phyloP scores from a whole-genome alignment of 2,329 filamentous ascomycete species.

The Parasarocladium wereldwijsianum region DNA sequence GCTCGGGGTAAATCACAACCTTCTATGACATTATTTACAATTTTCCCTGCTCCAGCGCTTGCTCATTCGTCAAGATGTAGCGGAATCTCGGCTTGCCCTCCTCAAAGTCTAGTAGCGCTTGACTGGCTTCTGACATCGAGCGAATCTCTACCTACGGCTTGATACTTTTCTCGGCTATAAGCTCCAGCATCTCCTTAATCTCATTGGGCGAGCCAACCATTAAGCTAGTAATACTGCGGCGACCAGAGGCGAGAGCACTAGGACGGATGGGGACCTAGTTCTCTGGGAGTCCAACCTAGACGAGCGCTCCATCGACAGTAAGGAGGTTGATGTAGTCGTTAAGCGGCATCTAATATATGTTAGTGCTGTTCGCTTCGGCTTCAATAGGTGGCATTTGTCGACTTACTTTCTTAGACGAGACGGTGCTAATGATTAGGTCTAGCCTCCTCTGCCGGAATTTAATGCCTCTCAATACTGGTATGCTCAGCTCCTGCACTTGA shows the following conservation, averaged over 20 bases:
- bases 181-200: constrained; percentile 40
- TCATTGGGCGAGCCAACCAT: constrained; percentile 26
- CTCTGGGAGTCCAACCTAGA: constrained; percentile 34
- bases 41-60: too few species aligned
- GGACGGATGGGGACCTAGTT: constrained; percentile 27
- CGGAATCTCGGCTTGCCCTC: constrained; percentile 30
- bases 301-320: constrained; percentile 10
- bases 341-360: constrained; percentile 4
- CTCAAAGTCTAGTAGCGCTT: constrained; percentile 36
- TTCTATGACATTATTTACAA: too few species aligned
- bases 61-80: constrained; percentile 25
- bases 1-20: too few species aligned
- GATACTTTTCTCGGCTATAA: constrained; percentile 37
- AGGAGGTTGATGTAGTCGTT: constrained; percentile 6
- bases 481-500: too few species aligned
- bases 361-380: too few species aligned
- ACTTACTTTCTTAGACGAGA: constrained; percentile 32
- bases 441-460: too few species aligned
- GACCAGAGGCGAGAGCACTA: constrained; percentile 40
- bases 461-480: too few species aligned
- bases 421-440: constrained; percentile 59
- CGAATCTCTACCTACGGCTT: constrained; percentile 37
- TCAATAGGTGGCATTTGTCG: too few species aligned
- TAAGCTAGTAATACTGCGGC: constrained; percentile 27
- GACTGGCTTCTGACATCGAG: constrained; percentile 35